Evolutionary conservation across 2,329 filamentous ascomycete species (phyloP), one percentile per base, ranked within the genome.

Genomic region (Sporothrix phasma): DNA sequence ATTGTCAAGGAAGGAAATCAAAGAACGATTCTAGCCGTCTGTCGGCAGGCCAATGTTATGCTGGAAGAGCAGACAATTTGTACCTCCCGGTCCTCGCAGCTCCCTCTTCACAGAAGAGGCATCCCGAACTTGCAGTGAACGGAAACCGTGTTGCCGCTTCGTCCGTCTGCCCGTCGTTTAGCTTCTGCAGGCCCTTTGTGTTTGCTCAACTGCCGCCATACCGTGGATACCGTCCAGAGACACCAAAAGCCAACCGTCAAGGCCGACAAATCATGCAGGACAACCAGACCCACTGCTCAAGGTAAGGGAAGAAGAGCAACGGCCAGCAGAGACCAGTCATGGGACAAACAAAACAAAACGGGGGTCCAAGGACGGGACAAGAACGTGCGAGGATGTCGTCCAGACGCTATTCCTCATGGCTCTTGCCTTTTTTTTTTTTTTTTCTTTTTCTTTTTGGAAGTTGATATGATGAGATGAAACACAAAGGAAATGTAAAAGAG

Each of bases 11-110:
- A 58, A 62, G 22, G 24, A 39, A 56, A 39, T 56, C 43, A 24
- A 45, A 58, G 11, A 65, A 56, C 64, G 63, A 66, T 65, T 62
- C 43, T 63, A 19, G 54, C 53, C 63, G 39, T 53, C 39, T 56
- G 34, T 41, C 37, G 45, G 39, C 24, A 24, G 53, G 29, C 45
- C 53, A 54, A 26, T n/a, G n/a, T 19, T 47, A 49, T 58, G 60
- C 46, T 41, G 45, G 61, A 54, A 61, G 46, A 51, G 51, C 47
- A 29, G 47, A 29, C 56, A 61, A 24, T 22, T 26, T 39, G 22
- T 41, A 7, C 53, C 45, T 65, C 39, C 61, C 43, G 47, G n/a
- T 49, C 54, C 43, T 58, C 19, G 31, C 45, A 41, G 22, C 39
- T 61, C 53, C 37, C 39, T 29, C 22, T 46, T 31, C 56, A 13